Base-by-base conservation (phyloP, 2,329 filamentous ascomycete species). In the Penicillium oxalicum region DNA sequence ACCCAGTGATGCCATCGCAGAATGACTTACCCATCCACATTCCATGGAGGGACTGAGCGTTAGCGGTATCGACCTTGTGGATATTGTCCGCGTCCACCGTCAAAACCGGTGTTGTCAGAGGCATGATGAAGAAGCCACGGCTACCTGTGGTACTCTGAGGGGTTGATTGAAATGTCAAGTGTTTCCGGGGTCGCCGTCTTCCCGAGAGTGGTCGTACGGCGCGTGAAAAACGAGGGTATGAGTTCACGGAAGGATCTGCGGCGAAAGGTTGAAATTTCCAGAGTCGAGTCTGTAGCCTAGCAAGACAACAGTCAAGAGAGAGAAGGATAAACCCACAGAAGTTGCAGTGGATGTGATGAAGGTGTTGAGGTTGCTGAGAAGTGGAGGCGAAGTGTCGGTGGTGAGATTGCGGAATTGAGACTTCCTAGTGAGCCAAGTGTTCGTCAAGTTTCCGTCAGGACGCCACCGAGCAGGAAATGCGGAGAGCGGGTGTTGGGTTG, bases 51-150 rank as follows among this genome's bases (percentile, higher is more conserved):
- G 91, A 94, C 73, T 95, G 88, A 27, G 88, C 85, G 69, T 95
- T 95, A 59, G 86, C 81, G 1, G 91, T 95, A 73, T 97, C 91
- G 64, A 97, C 89, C 69, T 94, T 89, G 77, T 93, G 88, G 69
- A 98, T 91, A 60, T 91, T 86, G 67, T 86, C 88, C 56, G 88
- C 84, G 75, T 96, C 90, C 69, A 97, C 87, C 54, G 89, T 90
- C 65, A 97, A 78, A 68, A 97, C 87, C 64, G 91, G 87, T 52
- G 86, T 85, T 70, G 87, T 83, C 71, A 95, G 83, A 74, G 89
- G 88, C 91, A 97, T 97, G 35, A 55, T 73, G 63, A 50, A 47
- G 55, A 54, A 47, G 59, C 58, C 62, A 61, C 59, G 54, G 37
- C 54, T 57, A 58, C 45, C 11, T 11, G 29, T 8, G 29, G 11